Base-by-base conservation (phyloP, 176 grass and related monocot genomes). In the Oropetium thomaeum region DNA sequence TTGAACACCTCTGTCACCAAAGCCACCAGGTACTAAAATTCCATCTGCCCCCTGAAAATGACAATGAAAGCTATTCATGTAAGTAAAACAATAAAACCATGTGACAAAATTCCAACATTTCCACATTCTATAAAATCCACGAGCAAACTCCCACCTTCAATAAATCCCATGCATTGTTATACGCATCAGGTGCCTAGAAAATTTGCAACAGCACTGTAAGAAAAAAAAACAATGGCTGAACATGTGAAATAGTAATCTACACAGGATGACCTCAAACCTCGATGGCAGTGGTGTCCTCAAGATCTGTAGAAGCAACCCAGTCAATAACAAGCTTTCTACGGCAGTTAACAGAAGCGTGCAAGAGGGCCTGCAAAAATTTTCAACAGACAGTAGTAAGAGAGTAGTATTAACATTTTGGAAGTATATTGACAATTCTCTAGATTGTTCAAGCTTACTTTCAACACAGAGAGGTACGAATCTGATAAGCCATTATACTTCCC, bases 21-120 rank as follows among this genome's bases (percentile, higher is more conserved):
- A 93, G 75, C 91, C 91, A 69, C 91, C 91, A 65, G 91, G 91
- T 58, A 93, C 91, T 37, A 93, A 84, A 87, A 93, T 72, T 14
- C 91, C 91, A 87, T 93, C 70, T 2, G 87, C 87, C 27, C 84
- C 85, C 91, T 93, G 52, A 68, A 66, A 70, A 52, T 7, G 30
- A 67, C 85, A 65, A 74, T 45, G 14, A 39, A 76, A 90, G 41
- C 27, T 42, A 23, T 81, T 90, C 41, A 76, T 54, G 59, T 43
- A 70, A 81, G 29, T 22, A 77, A 55, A 25, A 55, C 10, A 55
- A 55, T n/a, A 55, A 54, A 10, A 23, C 1, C 76, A 84, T 37
- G 4, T 53, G 32, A 4, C 26, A 53, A 5, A 1, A 40, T 73
- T 75, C n/a, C 55, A 69, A 62, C 25, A 53, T 70, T 25, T 40